Evolutionary conservation across 345 rosid genomes (phyloP), one percentile per base, ranked within the genome.

Genomic region (Corchorus olitorius): DNA sequence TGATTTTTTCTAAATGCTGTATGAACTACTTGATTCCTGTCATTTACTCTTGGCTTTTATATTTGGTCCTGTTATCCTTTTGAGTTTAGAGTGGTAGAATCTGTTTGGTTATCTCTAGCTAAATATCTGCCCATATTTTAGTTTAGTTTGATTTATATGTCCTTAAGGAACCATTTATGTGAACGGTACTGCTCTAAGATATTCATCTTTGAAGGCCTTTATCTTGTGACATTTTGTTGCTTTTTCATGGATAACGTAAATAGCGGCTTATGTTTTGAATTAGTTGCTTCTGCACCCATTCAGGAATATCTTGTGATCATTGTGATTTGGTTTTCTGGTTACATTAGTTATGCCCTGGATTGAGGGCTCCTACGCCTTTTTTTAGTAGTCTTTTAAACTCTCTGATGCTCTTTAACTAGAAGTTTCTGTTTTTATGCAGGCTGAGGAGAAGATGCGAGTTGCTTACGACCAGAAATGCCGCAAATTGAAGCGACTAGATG

Each of bases 361-460:
- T 55, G 27, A 58, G 8, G 62, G 33, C 22, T 49, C 39, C 19
- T 13, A 50, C 19, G 53, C 54, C 67, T 48, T 53, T 45, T 46
- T 22, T 69, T 66, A 33, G 0, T 22, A 3, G 13, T 20, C 41
- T 6, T 3, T 20, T 53, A 48, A 59, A 56, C 70, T 49, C 37
- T 77, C 34, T 53, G 59, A 48, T 70, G 37, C 71, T 34, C 43
- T 43, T 61, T 39, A 50, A n/a, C 35, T 2, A 17, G 55, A 73
- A 55, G 63, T 56, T 59, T 59, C 65, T 3, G 49, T 63, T 48
- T 53, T 67, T 82, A 78, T 80, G 48, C 84, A 97, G 99, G 89
- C 87, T 9, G 99, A 92, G 88, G 99, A 94, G 66, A 97, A 90
- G 85, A 75, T 92, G 93, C 90, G 99, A 16, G 65, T 97, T 61